These are phyloP conservation scores for Aspergillus transmontanensis DNA, from an alignment of 2,329 filamentous ascomycete species.

Conservation along the genomic window DNA sequence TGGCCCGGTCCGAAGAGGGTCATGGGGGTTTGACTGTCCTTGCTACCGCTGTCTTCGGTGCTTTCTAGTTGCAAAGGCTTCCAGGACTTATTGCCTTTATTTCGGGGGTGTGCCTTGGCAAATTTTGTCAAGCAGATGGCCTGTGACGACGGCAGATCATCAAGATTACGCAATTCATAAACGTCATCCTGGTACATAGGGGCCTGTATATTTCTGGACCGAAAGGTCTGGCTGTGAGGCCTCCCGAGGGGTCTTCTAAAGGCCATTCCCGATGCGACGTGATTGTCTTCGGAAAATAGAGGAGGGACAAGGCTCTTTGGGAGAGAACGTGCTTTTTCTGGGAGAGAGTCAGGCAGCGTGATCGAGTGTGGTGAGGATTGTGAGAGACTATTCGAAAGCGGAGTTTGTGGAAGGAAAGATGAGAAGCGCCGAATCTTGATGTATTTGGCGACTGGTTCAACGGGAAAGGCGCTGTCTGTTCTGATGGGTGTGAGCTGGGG, in stretches of 20 bases:
- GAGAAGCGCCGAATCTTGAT: background rate
- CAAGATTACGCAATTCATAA: conserved; percentile 23
- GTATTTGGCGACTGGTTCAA: background rate
- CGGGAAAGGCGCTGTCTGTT: background rate
- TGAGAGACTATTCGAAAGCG: background rate
- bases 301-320: background rate
- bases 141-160: conserved; percentile 27
- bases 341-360: background rate
- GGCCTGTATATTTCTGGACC: background rate
- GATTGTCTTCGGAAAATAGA: background rate
- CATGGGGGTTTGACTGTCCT: conserved; percentile 2
- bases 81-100: conserved; percentile 23
- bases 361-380: background rate
- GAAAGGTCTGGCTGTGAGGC: background rate
- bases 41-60: conserved; percentile 3
- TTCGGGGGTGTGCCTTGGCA: conserved; percentile 19
- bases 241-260: background rate
- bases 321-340: background rate
- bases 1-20: conserved; percentile 5
- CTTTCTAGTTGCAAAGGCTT: conserved; percentile 18
- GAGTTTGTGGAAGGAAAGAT: background rate
- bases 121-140: conserved; percentile 27
- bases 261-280: background rate
- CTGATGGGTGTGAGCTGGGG: background rate
- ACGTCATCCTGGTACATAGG: background rate